Percentiles rank a stretch among this genome's conserved stretches.
phyloP scores from a whole-genome alignment of 179 eudicot species.

The Beta lomatogona region DNA sequence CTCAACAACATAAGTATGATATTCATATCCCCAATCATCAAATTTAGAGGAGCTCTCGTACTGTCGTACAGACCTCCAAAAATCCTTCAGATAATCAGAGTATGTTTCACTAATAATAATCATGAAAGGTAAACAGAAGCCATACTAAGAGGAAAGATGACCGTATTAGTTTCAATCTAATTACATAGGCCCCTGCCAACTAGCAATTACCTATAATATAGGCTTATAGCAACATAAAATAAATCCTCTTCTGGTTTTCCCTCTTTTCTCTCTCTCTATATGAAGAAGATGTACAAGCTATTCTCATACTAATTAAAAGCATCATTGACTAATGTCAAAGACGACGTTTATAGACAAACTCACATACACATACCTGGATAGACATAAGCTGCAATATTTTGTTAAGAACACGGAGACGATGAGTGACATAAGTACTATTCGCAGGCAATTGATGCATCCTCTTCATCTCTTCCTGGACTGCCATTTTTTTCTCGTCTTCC shows the following conservation, averaged over 20 bases:
- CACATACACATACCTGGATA: constrained; percentile 54
- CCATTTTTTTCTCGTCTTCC: constrained; percentile 52
- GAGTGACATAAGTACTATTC: constrained; percentile 71
- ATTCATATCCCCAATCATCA: background rate
- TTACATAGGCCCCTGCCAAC: background rate
- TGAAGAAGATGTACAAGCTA: background rate
- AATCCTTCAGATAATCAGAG: background rate
- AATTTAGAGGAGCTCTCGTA: background rate
- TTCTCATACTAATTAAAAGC: background rate
- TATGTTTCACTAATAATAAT: background rate
- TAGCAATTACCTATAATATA: background rate
- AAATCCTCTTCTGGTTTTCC: no score
- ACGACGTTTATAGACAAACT: background rate
- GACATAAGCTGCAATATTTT: constrained; percentile 74
- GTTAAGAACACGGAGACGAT: constrained; percentile 73
- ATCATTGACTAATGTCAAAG: background rate
- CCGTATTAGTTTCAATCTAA: background rate
- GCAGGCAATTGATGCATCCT: constrained; percentile 70
- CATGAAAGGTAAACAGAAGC: background rate
- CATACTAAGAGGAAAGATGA: background rate
- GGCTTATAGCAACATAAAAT: background rate
- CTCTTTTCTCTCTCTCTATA: no score
- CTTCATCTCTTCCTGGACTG: constrained; percentile 62
- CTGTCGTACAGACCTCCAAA: background rate
- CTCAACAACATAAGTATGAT: background rate